phyloP scores from a whole-genome alignment of 208 protist species.

The Kentomonas sorsogonicus region DNA sequence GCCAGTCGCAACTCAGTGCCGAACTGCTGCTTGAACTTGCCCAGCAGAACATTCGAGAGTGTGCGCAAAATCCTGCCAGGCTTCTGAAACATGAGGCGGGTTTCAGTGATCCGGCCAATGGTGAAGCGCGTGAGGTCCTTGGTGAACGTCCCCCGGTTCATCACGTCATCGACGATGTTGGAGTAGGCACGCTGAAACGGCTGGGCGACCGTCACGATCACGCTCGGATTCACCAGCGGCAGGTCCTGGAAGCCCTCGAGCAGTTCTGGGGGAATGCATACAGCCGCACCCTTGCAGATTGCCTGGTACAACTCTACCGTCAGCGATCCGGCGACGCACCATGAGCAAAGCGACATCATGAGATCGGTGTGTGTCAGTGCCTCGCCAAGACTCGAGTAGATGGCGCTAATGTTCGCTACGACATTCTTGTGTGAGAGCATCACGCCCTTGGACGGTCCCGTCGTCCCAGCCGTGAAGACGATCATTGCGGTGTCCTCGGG shows the following conservation, averaged over 20 bases:
- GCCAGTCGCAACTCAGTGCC: constrained; percentile 77
- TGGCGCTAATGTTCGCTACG: constrained; percentile 83
- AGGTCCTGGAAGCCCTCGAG: constrained; percentile 86
- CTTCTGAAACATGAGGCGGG: constrained; percentile 82
- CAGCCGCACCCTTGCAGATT: constrained; percentile 77
- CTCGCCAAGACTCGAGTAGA: constrained; percentile 78
- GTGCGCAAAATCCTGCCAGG: constrained; percentile 64
- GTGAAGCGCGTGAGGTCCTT: constrained; percentile 82
- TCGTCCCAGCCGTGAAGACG: constrained; percentile 88
- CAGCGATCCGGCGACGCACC: constrained; percentile 80
- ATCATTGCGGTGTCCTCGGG: constrained; percentile 90
- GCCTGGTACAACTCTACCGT: constrained; percentile 82
- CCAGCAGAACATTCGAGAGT: constrained; percentile 68
- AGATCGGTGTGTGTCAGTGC: constrained; percentile 81
- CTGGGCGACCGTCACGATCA: constrained; percentile 77
- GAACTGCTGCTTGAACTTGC: constrained; percentile 89
- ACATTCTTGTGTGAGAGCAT: constrained; percentile 91
- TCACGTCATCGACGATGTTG: constrained; percentile 87
- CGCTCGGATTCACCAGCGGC: constrained; percentile 76
- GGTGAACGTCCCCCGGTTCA: constrained; percentile 71
- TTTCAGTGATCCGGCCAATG: constrained; percentile 83
- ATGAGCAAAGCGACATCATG: constrained; percentile 90
- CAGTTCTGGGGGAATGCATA: constrained; percentile 85
- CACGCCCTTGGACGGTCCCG: constrained; percentile 93
- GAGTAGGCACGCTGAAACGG: constrained; percentile 83